phyloP scores from a whole-genome alignment of 345 rosid genomes.

The Murraya koenigii region DNA sequence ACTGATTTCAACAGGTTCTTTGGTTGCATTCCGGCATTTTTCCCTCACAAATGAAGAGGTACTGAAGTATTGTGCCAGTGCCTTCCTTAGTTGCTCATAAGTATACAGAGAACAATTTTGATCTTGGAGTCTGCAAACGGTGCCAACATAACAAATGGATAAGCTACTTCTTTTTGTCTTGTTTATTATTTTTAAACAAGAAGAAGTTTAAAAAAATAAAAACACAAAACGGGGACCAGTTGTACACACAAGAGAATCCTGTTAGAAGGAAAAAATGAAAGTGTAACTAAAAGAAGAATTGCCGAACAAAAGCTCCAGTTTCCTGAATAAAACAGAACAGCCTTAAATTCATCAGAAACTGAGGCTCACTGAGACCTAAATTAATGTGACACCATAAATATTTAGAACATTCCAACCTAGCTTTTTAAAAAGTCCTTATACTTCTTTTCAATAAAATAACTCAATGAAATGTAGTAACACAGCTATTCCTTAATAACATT shows the following conservation, averaged over 20 bases:
- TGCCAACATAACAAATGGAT: background rate
- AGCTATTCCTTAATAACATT: background rate
- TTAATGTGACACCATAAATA: background rate
- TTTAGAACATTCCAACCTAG: background rate
- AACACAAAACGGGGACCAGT: background rate
- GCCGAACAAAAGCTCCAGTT: background rate
- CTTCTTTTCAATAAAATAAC: background rate
- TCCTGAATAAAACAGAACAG: background rate
- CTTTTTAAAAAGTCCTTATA: background rate
- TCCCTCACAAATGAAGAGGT: constrained; percentile 51
- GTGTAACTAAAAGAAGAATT: background rate
- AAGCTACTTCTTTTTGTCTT: background rate
- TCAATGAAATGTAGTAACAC: background rate
- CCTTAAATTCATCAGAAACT: background rate
- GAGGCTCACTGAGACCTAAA: background rate
- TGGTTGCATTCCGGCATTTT: constrained; percentile 29
- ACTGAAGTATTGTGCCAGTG: constrained; percentile 43
- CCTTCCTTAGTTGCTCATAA: constrained; percentile 37
- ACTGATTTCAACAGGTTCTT: constrained; percentile 11
- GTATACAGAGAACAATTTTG: constrained; percentile 40
- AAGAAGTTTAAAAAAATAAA: background rate
- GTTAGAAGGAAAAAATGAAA: too few relatives aligned
- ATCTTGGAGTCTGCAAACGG: constrained; percentile 55
- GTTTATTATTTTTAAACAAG: background rate
- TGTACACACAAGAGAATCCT: background rate